Evolutionary conservation across 495 filamentous ascomycete species (phyloP).

Genomic region (Talaromyces adpressus): DNA sequence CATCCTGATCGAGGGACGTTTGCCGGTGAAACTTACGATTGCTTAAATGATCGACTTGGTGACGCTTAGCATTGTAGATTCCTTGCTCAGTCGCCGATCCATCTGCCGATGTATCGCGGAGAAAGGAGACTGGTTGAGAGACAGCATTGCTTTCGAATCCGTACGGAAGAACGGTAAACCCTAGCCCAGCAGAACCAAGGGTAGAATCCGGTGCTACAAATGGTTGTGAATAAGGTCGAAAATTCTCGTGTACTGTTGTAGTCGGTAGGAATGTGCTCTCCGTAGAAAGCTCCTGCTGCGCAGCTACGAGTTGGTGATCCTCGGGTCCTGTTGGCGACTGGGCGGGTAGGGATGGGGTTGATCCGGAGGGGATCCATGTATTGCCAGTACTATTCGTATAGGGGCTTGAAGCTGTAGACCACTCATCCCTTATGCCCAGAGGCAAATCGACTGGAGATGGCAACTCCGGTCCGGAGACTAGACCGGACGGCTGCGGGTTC

Average conservation of each 20-base stretch:
- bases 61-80: not conserved
- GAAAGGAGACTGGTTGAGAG: slow-evolving; percentile 30
- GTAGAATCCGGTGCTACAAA: not conserved
- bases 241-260: not conserved
- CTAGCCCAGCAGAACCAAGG: slow-evolving; percentile 4
- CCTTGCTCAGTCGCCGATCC: not conserved
- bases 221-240: not conserved
- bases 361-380: not conserved
- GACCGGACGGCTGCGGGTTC: not conserved
- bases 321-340: not conserved
- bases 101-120: slow-evolving; percentile 25
- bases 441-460: not conserved
- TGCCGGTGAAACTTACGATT: not conserved
- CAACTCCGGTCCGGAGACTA: not conserved
- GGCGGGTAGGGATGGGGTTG: not conserved
- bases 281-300: not conserved
- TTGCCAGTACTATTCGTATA: not conserved
- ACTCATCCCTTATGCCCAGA: not conserved
- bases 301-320: not conserved
- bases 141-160: slow-evolving; percentile 23
- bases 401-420: slow-evolving; percentile 2
- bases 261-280: not conserved
- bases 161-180: slow-evolving; percentile 25
- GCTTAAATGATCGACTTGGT: not conserved
- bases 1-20: not conserved